phyloP scores from a whole-genome alignment of 805 yeast species.

The Yamadazyma insecticola region DNA sequence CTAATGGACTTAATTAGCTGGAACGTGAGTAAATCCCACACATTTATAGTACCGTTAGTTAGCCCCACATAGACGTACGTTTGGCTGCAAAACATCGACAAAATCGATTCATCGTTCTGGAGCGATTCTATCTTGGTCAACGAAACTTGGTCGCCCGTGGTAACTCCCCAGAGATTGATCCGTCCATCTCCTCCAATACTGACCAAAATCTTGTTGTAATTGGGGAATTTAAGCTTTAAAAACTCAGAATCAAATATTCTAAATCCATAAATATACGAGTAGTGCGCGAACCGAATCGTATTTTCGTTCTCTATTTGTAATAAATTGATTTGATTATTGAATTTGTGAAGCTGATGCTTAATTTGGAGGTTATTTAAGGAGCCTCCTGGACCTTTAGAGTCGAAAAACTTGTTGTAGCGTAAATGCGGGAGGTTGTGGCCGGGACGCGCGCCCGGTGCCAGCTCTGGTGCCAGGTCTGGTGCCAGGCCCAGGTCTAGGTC shows the following conservation, averaged over 20 bases:
- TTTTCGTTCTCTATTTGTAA: too few relatives aligned
- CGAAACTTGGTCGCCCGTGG: conserved; percentile 1
- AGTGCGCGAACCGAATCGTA: conserved; percentile 78
- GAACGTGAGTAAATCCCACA: conserved; percentile 82
- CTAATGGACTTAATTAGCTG: conserved; percentile 51
- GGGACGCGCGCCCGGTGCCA: too few relatives aligned
- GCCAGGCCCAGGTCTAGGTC: too few relatives aligned
- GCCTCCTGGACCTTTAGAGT: conserved; percentile 84
- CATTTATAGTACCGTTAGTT: conserved; percentile 65
- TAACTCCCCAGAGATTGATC: conserved; percentile 72
- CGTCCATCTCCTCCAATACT: conserved; percentile 89
- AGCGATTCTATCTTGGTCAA: conserved; percentile 30
- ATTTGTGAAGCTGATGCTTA: conserved; percentile 4
- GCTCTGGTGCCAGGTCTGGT: too few relatives aligned
- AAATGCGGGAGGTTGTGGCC: conserved; percentile 47
- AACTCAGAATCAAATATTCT: conserved; percentile 22
- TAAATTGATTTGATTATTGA: conserved; percentile 56
- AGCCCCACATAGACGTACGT: conserved; percentile 82
- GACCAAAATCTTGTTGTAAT: conserved; percentile 18
- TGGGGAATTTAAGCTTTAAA: conserved; percentile 13
- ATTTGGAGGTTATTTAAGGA: conserved; percentile 17
- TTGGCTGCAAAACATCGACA: conserved; percentile 61
- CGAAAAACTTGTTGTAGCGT: conserved; percentile 81
- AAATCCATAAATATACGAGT: conserved; percentile 83
- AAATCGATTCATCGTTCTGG: conserved; percentile 64